These are phyloP conservation scores for Salvia miltiorrhiza DNA, from an alignment of 257 asterid genomes.

Conservation along the genomic window DNA sequence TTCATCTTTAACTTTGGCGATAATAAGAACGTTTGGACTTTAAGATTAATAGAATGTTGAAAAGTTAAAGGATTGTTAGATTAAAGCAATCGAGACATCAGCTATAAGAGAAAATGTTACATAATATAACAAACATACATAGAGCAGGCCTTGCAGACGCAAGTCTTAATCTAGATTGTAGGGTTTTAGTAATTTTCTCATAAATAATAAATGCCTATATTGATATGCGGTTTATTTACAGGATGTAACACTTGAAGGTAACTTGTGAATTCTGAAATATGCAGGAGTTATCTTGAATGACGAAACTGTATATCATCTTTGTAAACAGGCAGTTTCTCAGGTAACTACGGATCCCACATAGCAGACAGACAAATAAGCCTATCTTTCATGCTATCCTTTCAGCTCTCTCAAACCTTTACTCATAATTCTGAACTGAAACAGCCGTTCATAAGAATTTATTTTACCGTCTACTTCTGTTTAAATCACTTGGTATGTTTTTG, in stretches of 20 bases:
- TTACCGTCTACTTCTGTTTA: not conserved
- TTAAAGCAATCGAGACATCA: not conserved
- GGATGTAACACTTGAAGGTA: not conserved
- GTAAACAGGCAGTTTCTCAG: constrained; percentile 96
- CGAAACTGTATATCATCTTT: constrained; percentile 91
- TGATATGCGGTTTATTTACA: too few relatives aligned
- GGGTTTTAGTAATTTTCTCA: not conserved
- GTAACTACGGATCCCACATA: constrained; percentile 34
- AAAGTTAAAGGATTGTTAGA: not conserved
- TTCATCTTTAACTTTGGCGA: not conserved
- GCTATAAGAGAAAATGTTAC: not conserved
- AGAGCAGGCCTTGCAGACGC: not conserved
- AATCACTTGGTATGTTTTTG: not conserved
- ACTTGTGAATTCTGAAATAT: constrained; percentile 23
- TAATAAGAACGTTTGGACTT: not conserved
- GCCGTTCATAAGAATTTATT: not conserved
- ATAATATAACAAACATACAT: not conserved
- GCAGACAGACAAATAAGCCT: not conserved
- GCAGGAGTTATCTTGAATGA: constrained; percentile 97
- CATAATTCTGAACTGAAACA: constrained; percentile 1
- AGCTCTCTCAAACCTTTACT: not conserved
- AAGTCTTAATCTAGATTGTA: not conserved
- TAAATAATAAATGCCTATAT: not conserved
- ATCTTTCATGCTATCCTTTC: not conserved
- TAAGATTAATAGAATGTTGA: not conserved